Base-by-base conservation (phyloP, 805 yeast species). In the Nakazawaea populi region DNA sequence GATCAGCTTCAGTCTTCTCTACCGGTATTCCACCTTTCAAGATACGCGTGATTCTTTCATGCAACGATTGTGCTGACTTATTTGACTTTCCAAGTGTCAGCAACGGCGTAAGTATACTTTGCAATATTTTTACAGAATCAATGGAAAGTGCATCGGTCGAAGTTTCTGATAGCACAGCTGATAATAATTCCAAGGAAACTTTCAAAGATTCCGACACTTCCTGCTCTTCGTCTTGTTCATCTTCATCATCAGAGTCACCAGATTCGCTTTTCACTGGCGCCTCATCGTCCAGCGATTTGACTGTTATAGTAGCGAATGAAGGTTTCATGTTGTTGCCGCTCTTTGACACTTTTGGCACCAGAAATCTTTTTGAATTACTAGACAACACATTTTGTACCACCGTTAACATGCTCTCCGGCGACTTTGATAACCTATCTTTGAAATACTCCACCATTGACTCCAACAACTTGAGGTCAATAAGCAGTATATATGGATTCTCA, bases 401-500 rank as follows among this genome's bases (percentile, higher is more conserved):
- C 6, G 67, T 72, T 14, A 89, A 65, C 43, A 86, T 72, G 44
- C 83, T 87, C 2, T 66, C 65, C 0, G 90, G 83, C 2, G 83
- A 74, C 38, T 71, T 71, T 6, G 83, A 74, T 30, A 85, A 60
- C 43, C 72, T 73, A 7, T 82, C 79, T 53, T 79, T 85, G 59
- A 85, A 82, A 12, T 72, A 70, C 4, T 75, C 75, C 28, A 83
- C 79, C 35, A 88, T 66, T 34, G 68, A 65, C 60, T 89, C 94
- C 47, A 91, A 64, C 9, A 89, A 60, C 53, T 84, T 77, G 52
- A 89, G 68, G 59, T 86, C 85, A 6, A 81, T 67, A 37, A 87
- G 67, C 49, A 78, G 71, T 6, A 74, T 56, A 48, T 80, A 75
- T n/a, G 88, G 85, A 53, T 76, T 73, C 5, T 70, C 69, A 1